A percentile compares a stretch with the other conserved stretches of the same genome.
Evolutionary conservation across 768 basidiomycete species (phyloP).

Genomic region (Brasilioporus rufonigricans): DNA sequence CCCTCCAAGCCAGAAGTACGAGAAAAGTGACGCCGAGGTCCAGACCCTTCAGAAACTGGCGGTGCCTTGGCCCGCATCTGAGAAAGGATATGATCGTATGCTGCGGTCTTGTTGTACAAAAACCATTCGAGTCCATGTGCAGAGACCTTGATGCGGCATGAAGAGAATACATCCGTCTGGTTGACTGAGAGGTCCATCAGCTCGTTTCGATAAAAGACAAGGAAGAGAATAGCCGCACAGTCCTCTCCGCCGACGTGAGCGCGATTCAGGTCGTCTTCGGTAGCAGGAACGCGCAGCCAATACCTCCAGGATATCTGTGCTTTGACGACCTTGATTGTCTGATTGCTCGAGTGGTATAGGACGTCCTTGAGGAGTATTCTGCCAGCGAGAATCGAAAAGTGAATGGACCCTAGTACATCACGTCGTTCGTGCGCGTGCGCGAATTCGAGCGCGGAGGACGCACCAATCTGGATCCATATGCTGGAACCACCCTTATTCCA

Average conservation of each 20-base stretch:
- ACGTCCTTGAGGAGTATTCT: conserved; percentile 87
- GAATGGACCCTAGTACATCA: conserved; percentile 67
- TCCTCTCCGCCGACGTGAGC: conserved; percentile 48
- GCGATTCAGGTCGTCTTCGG: conserved; percentile 64
- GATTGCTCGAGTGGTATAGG: conserved; percentile 88
- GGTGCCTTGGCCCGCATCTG: conserved; percentile 53
- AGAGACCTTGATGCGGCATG: conserved; percentile 80
- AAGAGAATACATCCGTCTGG: conserved; percentile 38
- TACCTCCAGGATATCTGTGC: conserved; percentile 91
- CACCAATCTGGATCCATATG: conserved; percentile 83
- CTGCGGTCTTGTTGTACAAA: conserved; percentile 84
- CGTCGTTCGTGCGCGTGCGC: conserved; percentile 2
- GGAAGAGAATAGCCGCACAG: conserved; percentile 38
- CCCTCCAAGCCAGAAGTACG: conserved; percentile 42
- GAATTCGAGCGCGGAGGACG: conserved; percentile 15
- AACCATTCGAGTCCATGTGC: conserved; percentile 91
- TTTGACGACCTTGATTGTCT: conserved; percentile 81
- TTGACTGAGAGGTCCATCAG: conserved; percentile 32
- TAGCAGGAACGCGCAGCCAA: conserved; percentile 81
- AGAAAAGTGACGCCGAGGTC: conserved; percentile 37
- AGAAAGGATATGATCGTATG: conserved; percentile 83
- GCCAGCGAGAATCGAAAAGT: conserved; percentile 86
- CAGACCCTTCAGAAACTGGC: conserved; percentile 21
- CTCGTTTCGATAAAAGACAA: neutral
- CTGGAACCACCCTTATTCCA: conserved; percentile 81